Base-by-base conservation (phyloP, 2,329 filamentous ascomycete genomes). In the Ciborinia camelliae region DNA sequence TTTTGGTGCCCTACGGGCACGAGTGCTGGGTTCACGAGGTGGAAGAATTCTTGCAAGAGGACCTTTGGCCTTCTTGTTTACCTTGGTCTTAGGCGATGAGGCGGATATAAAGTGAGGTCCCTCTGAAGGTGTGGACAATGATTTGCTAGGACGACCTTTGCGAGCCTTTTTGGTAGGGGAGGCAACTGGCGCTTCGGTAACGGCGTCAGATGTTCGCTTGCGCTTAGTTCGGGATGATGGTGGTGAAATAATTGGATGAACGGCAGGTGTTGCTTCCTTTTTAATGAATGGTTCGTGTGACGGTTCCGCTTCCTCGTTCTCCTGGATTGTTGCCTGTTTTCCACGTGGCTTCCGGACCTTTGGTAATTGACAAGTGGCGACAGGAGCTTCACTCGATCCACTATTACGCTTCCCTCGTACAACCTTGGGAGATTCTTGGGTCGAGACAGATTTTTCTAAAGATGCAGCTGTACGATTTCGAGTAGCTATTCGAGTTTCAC, bases 1-100 rank as follows among this genome's bases (percentile, higher is more conserved):
- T 47, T 67, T 62, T 15, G 67, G 67, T 18, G 71, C 68, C 37
- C 69, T 68, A 41, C 70, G 62, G 10, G 66, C 65, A 48, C 71
- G 65, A 15, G 68, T 69, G 48, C 71, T 72, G 20, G 63, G 65
- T 54, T 70, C 64, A 26, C 64, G 64, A 18, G 66, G 67, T 48
- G 67, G 65, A 23, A 66, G 58, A 18, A 55, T 48, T 20, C 48
- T 59, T 37, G 65, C 51, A 26, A 51, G 52, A 48, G 66, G 55
- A 3, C 41, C 48, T 45, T 54, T 54, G 37, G 59, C 59, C 45
- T 63, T 65, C 45, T 58, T 48, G 20, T 41, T 51, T 32, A 43
- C 12, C 37, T 50, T 59, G 23, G 28, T 45, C 26, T 60, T 60
- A 20, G 62, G 55, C 4, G 55, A 57, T 28, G 61, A 45, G 8